Evolutionary conservation across 176 grass and related monocot species (phyloP), one percentile per base, ranked within the genome.

Genomic region (Puccinellia tenuiflora): DNA sequence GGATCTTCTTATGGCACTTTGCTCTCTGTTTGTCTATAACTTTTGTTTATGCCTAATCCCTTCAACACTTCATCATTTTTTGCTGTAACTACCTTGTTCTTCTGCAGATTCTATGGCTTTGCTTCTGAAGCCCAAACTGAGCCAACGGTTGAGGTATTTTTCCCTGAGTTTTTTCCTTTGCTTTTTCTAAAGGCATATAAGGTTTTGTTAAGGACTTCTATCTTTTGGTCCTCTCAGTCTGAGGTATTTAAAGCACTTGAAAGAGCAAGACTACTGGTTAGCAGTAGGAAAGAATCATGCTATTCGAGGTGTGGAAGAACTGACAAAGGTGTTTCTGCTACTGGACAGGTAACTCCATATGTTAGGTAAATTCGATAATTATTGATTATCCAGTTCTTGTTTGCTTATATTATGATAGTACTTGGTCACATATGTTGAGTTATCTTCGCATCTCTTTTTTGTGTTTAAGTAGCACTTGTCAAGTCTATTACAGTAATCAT

Each of bases 241-340:
- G 92, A 98, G 72, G 88, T 98, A 68, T 95, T 98, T 78, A 98
- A 95, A 90, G 92, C 92, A 90, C 68, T 98, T 73, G 90, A 94
- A 81, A 91, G 90, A 92, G 94, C 92, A 80, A 98, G 89, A 42
- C 80, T 98, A 80, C 76, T 95, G 78, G 82, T 95, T 75, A 91
- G 53, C 61, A 83, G 20, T 67, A 98, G 81, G 76, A 79, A 98
- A 73, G 90, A 93, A 64, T 86, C 76, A 17, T 85, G 69, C 78
- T 98, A 98, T 76, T 95, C 90, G 9, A 95, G 96, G 79, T 98
- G 96, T 86, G 96, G 96, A 78, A 98, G 96, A 89, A 98, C 96
- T 29, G 96, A 98, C 76, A 94, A 91, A 80, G 96, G 96, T 69
- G 96, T 98, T 86, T 98, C 96, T 73, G 89, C 96, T 38, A 83